Base-by-base conservation (phyloP, 1,284 basidiomycete genomes). In the Moesziomyces sp. region DNA sequence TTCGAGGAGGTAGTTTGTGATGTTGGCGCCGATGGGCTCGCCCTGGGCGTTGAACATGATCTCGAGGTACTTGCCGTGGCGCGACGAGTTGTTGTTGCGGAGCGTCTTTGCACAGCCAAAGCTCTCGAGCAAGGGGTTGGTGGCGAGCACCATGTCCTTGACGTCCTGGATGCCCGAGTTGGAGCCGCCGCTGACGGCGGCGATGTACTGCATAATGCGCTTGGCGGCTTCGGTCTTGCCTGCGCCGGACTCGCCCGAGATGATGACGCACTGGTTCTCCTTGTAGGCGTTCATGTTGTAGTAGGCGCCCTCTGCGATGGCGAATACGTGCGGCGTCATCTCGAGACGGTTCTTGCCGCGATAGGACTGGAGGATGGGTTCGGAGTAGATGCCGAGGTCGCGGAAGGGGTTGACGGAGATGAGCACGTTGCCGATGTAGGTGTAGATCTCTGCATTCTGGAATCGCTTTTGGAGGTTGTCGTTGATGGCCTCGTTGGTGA, bases 131-230 rank as follows among this genome's bases (percentile, higher is more conserved):
- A 99, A 86, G 23, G 97, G 97, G 85, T 99, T 99, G 18, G 97
- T 99, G 10, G 97, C 97, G 45, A 99, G 87, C n/a, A 99, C 97
- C 97, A 99, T 99, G 83, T 99, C 95, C 87, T 99, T 98, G 85
- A 99, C 95, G 84, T 94, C 91, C 84, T 96, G 93, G 72, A 99
- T 98, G 34, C 84, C 80, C 55, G 58, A 57, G 34, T 63, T 71
- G 80, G 91, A 91, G 70, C 91, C 89, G 57, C 93, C 93, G 40
- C 93, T 94, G 3, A 99, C 97, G 7, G 93, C 97, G 13, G 97
- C 97, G 76, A 99, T 97, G 84, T 99, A 99, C 86, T 99, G 95
- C 97, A 99, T 99, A 86, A 99, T 99, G 60, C 94, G 77, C 56
- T 81, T 81, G 16, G 79, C 80, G 35, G 77, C 80, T 60, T 80